Conservation (phyloP, 306 rosid genomes). For the Trifolium pratense region DNA sequence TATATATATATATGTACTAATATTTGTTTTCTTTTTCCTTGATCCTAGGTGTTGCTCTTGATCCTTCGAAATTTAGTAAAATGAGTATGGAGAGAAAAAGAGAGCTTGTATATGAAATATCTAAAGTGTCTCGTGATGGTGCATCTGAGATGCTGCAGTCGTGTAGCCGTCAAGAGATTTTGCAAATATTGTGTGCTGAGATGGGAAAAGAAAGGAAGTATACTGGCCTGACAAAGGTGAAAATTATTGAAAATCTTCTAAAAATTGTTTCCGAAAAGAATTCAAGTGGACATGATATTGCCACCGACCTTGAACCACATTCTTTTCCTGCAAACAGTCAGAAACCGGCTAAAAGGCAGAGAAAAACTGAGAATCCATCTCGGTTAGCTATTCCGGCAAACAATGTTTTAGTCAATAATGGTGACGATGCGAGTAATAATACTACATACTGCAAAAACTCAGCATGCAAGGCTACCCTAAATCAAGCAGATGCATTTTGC, state of each 20-base stretch:
- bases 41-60: constrained; percentile 58
- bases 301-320: constrained; percentile 56
- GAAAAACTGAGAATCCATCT: constrained; percentile 85
- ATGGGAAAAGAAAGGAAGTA: constrained; percentile 99
- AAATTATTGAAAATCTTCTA: constrained; percentile 91
- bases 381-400: constrained; percentile 57
- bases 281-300: constrained; percentile 54
- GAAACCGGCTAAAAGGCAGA: constrained; percentile 80
- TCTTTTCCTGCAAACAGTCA: constrained; percentile 67
- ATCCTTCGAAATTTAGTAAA: constrained; percentile 65
- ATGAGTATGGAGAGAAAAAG: constrained; percentile 87
- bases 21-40: constrained; percentile 34
- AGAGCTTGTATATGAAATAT: constrained; percentile 84
- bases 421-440: constrained; percentile 44
- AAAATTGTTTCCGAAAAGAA: constrained; percentile 89
- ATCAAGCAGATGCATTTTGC: constrained; percentile 70
- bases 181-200: constrained; percentile 92
- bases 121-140: constrained; percentile 72
- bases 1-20: constrained; percentile 27
- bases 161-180: constrained; percentile 97
- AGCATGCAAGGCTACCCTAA: constrained; percentile 87
- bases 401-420: constrained; percentile 50
- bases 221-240: constrained; percentile 92
- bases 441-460: constrained; percentile 76
- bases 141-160: constrained; percentile 86